Evolutionary conservation across 768 basidiomycete species (phyloP), one percentile per base, ranked within the genome.

Genomic region (Hortiboletus campestris): DNA sequence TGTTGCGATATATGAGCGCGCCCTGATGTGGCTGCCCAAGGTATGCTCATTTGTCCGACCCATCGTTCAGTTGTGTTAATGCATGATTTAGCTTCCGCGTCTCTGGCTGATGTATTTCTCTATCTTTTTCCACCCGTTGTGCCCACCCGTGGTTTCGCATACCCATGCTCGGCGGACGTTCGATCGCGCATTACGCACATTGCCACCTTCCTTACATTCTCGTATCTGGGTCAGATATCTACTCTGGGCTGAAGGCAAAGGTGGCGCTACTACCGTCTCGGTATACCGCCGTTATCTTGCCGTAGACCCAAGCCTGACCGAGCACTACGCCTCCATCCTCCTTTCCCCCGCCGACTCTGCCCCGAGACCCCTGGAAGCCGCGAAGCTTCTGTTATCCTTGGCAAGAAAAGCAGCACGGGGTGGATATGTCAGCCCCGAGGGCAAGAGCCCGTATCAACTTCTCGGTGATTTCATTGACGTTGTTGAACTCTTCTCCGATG

Each of bases 171-270:
- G 97, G 20, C 82, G 88, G 58, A 97, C 95, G 1, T 98, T 89
- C 69, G 97, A 99, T 74, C 86, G 97, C 39, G 91, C 95, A 2
- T 73, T 99, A 29, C 90, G 96, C 49, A 94, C 95, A 1, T 82
- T 99, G 9, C 90, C 94, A 14, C 94, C 95, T 3, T 94, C 93
- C 45, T 77, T 98, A 20, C 97, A 99, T 67, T 82, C 82, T 6
- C 87, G 94, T 35, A 82, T 98, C 60, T 99, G 97, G 97, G 83
- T 88, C 13, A 82, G 89, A 52, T 98, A 98, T 73, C 81, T 99
- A 17, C 77, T 90, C 14, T 98, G 94, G 92, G 89, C 94, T 6
- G 94, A 97, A 75, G 68, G 76, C 16, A 85, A 80, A 69, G 91
- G 92, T 47, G 91, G 93, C 19, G 62, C 78, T n/a, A 88, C 89